Evolutionary conservation across 495 filamentous ascomycete genomes (phyloP), one percentile per base, ranked within the genome.

Genomic region (Hypoxylon fragiforme): DNA sequence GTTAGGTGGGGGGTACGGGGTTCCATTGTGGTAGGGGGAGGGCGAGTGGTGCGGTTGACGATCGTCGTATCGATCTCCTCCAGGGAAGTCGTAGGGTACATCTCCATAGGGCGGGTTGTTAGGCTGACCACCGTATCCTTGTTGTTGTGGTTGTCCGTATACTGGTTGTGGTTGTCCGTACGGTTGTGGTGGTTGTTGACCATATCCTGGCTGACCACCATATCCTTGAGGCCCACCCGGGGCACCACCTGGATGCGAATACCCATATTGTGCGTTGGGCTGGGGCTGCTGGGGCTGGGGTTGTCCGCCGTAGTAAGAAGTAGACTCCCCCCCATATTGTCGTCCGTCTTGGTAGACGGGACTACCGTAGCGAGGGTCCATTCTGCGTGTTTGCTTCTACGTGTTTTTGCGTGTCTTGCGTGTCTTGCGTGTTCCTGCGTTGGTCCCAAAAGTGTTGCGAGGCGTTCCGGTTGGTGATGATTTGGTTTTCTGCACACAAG

Each of bases 361-460:
- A 13, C 20, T 44, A 26, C 36, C 54, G 46, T 51, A 46, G 21
- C 43, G 43, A 13, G 36, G 43, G 38, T 59, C 55, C 55, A 59
- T 59, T 3, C 42, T 52, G 14, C 7, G 22, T 31, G 12, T 3
- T 11, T n/a, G n/a, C n/a, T n/a, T n/a, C n/a, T n/a, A n/a, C n/a
- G n/a, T n/a, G n/a, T n/a, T n/a, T n/a, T n/a, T n/a, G n/a, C n/a
- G n/a, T n/a, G n/a, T n/a, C n/a, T n/a, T 28, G 24, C 4, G 24
- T 28, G 4, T 28, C 24, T 28, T 28, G 24, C 24, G 4, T 9
- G 24, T 28, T 28, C 9, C 24, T 28, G 24, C n/a, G n/a, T n/a
- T n/a, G n/a, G n/a, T n/a, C n/a, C n/a, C n/a, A n/a, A n/a, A n/a
- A n/a, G n/a, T n/a, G n/a, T n/a, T n/a, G n/a, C n/a, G n/a, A n/a